Conservation (phyloP, 805 yeast species). For the Gaillardinia entomophila region DNA sequence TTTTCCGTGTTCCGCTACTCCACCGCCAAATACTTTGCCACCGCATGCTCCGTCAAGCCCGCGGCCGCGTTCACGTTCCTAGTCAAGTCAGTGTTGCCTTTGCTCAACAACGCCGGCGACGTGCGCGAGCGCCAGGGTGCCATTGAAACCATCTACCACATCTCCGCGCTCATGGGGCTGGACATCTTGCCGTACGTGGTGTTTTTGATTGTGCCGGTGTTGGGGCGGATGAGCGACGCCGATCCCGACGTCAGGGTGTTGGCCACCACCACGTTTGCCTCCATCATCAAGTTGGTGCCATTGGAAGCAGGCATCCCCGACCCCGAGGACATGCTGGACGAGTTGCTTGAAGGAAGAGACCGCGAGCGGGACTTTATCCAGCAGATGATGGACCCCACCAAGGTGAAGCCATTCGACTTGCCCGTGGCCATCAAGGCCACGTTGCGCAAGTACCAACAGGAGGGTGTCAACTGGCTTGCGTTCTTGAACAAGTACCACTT, state of each 20-base stretch:
- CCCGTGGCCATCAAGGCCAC: conserved; percentile 94
- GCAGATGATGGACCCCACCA: conserved; percentile 96
- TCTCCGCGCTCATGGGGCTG: conserved; percentile 79
- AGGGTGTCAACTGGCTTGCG: conserved; percentile 97
- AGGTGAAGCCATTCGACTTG: conserved; percentile 77
- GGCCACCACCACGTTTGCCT: conserved; percentile 95
- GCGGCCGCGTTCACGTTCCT: conserved; percentile 69
- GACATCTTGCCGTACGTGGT: conserved; percentile 91
- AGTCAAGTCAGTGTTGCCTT: conserved; percentile 73
- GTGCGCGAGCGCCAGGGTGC: conserved; percentile 84
- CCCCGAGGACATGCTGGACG: conserved; percentile 84
- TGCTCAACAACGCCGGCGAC: conserved; percentile 70
- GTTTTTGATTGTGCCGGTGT: conserved; percentile 89
- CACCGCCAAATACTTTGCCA: conserved; percentile 83
- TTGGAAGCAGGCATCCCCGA: conserved; percentile 96
- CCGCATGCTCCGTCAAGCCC: conserved; percentile 65
- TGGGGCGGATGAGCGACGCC: conserved; percentile 97
- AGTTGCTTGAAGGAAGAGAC: conserved; percentile 81
- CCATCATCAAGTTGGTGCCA: conserved; percentile 91
- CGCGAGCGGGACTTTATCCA: conserved; percentile 89
- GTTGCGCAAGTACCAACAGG: conserved; percentile 91
- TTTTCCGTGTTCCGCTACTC: conserved; percentile 84
- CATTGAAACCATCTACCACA: conserved; percentile 83
- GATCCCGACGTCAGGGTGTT: conserved; percentile 81
- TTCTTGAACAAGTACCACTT: conserved; percentile 90